Evolutionary conservation across 305 asterid genomes (phyloP), one percentile per base, ranked within the genome.

Genomic region (Fraxinus angustifolia): DNA sequence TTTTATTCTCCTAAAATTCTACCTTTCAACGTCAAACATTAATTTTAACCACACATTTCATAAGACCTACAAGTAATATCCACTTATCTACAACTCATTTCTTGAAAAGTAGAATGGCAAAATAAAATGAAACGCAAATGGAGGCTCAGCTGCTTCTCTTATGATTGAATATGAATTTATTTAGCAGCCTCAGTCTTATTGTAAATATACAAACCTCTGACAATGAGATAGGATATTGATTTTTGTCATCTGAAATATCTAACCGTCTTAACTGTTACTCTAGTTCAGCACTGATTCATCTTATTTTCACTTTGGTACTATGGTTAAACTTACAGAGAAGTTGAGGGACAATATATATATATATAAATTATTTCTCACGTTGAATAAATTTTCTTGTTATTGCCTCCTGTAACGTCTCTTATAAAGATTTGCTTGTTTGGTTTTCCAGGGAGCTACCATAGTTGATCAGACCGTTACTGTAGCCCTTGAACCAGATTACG

Each of bases 371-470:
- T 26, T 75, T 14, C 17, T 75, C 23, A 58, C 3, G 86, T 70
- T 40, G 50, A 50, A 34, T 26, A 28, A 6, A 11, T 40, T 38
- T 35, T 71, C 31, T 70, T 48, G 78, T 53, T 73, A 68, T 23
- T 26, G 17, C 75, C 17, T 48, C 76, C 16, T 40, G 14, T 53
- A 82, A 48, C 67, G 62, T 42, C 33, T 79, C 56, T 74, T 56
- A 26, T 72, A 45, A 78, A 21, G 26, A 79, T 75, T 74, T 40
- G 23, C 8, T 12, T 19, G 6, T 84, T 62, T 65, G 38, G 56
- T 77, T 83, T 68, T 84, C 81, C 89, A 92, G 97, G 97, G 93
- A 62, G 93, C 97, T 77, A 92, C 97, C 1, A 92, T 92, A 78
- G 91, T 92, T 72, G 97, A 92, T 83, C 97, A 91, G 88, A 84